A percentile compares a stretch with the other conserved stretches of the same genome.
Evolutionary conservation across 2,329 filamentous ascomycete genomes (phyloP).

Genomic region (Fusarium scirpi): DNA sequence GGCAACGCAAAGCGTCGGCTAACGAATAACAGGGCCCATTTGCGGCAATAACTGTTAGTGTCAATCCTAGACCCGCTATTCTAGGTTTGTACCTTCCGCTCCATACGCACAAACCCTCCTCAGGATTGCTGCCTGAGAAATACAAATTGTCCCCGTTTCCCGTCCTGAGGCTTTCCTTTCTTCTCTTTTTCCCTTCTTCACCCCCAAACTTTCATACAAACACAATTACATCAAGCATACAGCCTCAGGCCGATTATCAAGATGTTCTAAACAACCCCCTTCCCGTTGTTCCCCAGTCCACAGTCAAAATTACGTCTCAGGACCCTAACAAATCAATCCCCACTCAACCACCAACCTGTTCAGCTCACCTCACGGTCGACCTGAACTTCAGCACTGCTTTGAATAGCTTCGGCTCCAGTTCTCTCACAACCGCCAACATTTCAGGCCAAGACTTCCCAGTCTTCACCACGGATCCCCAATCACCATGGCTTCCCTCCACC

Average conservation of each 20-base stretch:
- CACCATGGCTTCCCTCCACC: constrained; percentile 84
- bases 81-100: constrained; percentile 23
- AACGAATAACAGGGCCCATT: background rate
- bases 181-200: constrained; percentile 53
- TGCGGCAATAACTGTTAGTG: constrained; percentile 25
- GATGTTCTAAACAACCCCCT: constrained; percentile 69
- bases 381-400: constrained; percentile 76
- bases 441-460: constrained; percentile 74
- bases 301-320: constrained; percentile 67
- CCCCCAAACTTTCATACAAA: constrained; percentile 51
- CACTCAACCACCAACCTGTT: constrained; percentile 57
- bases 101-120: constrained; percentile 38
- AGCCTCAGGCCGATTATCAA: constrained; percentile 59
- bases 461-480: constrained; percentile 85
- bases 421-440: constrained; percentile 69
- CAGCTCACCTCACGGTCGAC: constrained; percentile 70
- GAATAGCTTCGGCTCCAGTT: constrained; percentile 69
- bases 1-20: constrained; percentile 11
- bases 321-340: constrained; percentile 56
- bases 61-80: constrained; percentile 39
- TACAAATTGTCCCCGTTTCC: constrained; percentile 56
- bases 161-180: constrained; percentile 43
- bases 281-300: constrained; percentile 52
- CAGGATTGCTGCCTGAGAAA: constrained; percentile 60
- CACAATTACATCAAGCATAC: constrained; percentile 44